A percentile compares a stretch with the other conserved stretches of the same genome.
Conservation (phyloP, 768 basidiomycete genomes). For the Trametes maxima region DNA sequence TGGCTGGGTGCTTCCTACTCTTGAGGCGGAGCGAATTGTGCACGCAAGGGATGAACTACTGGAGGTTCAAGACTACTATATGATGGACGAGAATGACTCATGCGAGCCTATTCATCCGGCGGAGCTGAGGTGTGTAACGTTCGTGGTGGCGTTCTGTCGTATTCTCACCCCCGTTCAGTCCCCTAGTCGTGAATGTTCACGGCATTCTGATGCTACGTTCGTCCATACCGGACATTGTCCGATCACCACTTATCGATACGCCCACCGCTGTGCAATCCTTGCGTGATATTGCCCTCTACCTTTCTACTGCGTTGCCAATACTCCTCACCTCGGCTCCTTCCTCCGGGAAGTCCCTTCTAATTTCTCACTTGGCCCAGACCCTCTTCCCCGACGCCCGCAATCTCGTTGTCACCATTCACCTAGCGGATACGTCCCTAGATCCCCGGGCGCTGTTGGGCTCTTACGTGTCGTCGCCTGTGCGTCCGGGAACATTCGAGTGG, state of each 20-base stretch:
- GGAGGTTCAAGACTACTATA: conserved; percentile 49
- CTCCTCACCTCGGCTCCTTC: conserved; percentile 87
- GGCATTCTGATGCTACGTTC: conserved; percentile 66
- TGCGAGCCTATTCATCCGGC: conserved; percentile 40
- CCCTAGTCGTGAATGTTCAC: conserved; percentile 60
- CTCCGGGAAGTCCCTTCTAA: conserved; percentile 81
- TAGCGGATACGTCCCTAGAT: conserved; percentile 95
- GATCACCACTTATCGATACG: conserved; percentile 57
- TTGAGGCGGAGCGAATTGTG: conserved; percentile 65
- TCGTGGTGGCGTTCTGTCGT: background rate
- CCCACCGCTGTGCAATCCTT: conserved; percentile 61
- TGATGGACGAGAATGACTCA: conserved; percentile 38
- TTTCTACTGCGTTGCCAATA: conserved; percentile 72
- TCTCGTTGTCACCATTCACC: conserved; percentile 82
- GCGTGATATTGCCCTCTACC: conserved; percentile 59
- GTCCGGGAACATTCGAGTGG: conserved; percentile 93
- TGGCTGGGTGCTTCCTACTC: conserved; percentile 79
- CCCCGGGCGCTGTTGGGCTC: conserved; percentile 92
- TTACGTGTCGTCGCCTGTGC: conserved; percentile 82
- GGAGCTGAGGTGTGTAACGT: conserved; percentile 56
- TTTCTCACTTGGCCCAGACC: conserved; percentile 72
- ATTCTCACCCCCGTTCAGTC: conserved; percentile 41
- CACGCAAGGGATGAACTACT: conserved; percentile 50
- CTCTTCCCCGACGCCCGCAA: conserved; percentile 62
- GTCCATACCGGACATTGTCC: conserved; percentile 32